A percentile compares a stretch with the other conserved stretches of the same genome.
Evolutionary conservation across 306 rosid species (phyloP).

Genomic region (Begonia peltatifolia): DNA sequence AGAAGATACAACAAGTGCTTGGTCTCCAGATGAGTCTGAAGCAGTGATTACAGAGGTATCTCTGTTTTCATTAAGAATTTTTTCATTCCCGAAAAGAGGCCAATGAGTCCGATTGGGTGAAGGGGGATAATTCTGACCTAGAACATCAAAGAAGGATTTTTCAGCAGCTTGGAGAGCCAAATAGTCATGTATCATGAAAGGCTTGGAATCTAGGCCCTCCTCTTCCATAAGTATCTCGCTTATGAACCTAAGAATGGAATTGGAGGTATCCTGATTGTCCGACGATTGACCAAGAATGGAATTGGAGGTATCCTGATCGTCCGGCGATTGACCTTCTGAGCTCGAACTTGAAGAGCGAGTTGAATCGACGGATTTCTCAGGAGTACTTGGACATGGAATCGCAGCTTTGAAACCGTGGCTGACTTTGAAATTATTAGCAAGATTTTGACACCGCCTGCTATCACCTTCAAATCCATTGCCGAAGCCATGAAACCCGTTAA

Average conservation of each 20-base stretch:
- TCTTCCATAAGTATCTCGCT: slow-evolving; percentile 71
- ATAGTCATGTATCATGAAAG: slow-evolving; percentile 72
- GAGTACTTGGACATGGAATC: not conserved
- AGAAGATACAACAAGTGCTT: slow-evolving; percentile 10
- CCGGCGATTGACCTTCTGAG: slow-evolving; percentile 21
- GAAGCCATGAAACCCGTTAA: too few relatives aligned
- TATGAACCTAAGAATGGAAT: slow-evolving; percentile 41
- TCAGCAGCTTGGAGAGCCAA: slow-evolving; percentile 76
- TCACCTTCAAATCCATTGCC: too few relatives aligned
- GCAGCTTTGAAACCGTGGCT: slow-evolving; percentile 1
- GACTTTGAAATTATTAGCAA: not conserved
- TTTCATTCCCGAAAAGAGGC: slow-evolving; percentile 6
- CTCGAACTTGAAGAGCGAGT: not conserved
- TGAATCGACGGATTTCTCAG: not conserved
- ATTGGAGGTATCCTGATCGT: slow-evolving; percentile 24
- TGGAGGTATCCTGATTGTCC: slow-evolving; percentile 25
- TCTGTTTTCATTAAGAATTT: slow-evolving; percentile 10
- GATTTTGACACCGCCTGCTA: not conserved
- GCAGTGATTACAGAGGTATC: slow-evolving; percentile 16
- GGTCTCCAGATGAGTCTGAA: slow-evolving; percentile 11
- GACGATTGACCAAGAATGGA: slow-evolving; percentile 26
- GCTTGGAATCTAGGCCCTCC: slow-evolving; percentile 40
- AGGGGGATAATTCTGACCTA: slow-evolving; percentile 30
- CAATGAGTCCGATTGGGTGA: slow-evolving; percentile 5
- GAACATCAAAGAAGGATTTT: slow-evolving; percentile 61